A percentile compares a stretch with the other conserved stretches of the same genome.
phyloP scores from a whole-genome alignment of 176 grass and related monocot genomes.

The Eleusine coracana region DNA sequence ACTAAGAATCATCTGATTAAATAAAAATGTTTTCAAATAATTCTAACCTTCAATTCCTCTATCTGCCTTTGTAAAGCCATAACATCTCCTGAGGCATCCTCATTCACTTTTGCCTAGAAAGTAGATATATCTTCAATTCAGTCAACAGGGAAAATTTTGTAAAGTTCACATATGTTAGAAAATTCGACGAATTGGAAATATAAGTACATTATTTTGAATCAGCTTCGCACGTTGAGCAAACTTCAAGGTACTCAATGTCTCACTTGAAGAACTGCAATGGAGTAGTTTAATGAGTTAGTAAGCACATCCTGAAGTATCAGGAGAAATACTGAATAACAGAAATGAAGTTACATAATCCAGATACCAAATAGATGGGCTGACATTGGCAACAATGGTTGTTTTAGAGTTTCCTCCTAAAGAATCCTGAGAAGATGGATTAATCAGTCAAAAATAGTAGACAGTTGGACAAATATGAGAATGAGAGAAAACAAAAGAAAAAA shows the following conservation, averaged over 20 bases:
- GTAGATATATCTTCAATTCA: conserved; percentile 19
- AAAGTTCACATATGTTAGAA: conserved; percentile 24
- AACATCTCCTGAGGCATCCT: conserved; percentile 88
- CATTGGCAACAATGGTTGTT: conserved; percentile 85
- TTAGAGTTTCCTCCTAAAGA: conserved; percentile 94
- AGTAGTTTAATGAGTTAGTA: conserved; percentile 38
- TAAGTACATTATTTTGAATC: conserved; percentile 95
- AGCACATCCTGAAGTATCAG: conserved; percentile 28
- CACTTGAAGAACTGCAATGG: conserved; percentile 75
- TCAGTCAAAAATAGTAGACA: conserved; percentile 37
- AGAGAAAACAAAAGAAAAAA: background rate
- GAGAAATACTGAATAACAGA: conserved; percentile 9
- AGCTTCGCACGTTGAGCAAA: conserved; percentile 94
- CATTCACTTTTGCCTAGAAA: conserved; percentile 90
- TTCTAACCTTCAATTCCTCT: conserved; percentile 75
- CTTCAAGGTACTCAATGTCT: conserved; percentile 94
- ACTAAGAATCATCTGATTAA: conserved; percentile 10
- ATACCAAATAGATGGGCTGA: conserved; percentile 95
- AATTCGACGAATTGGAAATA: conserved; percentile 22
- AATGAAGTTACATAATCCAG: conserved; percentile 37
- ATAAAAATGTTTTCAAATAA: conserved; percentile 6
- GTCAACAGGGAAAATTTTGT: conserved; percentile 3
- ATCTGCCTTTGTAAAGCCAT: conserved; percentile 83
- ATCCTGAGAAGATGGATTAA: conserved; percentile 60
- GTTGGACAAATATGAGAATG: background rate